Evolutionary conservation across 257 asterid species (phyloP).

Genomic region (Ajuga chamaepitys): DNA sequence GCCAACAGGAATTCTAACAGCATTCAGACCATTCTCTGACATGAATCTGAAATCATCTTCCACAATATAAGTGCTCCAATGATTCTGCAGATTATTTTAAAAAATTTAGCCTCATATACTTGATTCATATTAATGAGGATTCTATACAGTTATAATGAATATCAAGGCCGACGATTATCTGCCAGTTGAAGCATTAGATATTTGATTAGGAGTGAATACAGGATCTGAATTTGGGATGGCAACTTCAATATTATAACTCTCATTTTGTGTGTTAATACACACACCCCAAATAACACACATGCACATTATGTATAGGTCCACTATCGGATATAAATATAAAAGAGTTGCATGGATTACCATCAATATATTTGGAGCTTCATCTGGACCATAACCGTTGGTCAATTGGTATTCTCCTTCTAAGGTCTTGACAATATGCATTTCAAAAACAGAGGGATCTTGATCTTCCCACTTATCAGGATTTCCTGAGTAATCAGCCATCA

Average conservation of each 20-base stretch:
- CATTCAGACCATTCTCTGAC: conserved; percentile 32
- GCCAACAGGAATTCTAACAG: conserved; percentile 44
- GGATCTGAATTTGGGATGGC: no score
- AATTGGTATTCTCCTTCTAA: conserved; percentile 35
- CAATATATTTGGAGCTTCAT: conserved; percentile 26
- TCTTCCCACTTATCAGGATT: conserved; percentile 23
- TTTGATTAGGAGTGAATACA: no score
- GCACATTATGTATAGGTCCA: no score
- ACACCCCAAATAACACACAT: no score
- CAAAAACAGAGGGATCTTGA: conserved; percentile 35
- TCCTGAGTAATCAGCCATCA: conserved; percentile 32
- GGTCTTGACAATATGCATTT: conserved; percentile 29
- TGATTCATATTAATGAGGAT: not conserved
- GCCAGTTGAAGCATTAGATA: not conserved
- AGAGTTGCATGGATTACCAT: conserved; percentile 17
- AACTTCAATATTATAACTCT: no score
- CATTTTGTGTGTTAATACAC: no score
- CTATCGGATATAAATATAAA: no score
- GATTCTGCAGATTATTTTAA: conserved; percentile 22
- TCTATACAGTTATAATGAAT: not conserved
- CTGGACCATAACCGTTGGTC: conserved; percentile 34
- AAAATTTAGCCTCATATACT: not conserved
- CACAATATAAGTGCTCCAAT: conserved; percentile 34
- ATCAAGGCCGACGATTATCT: not conserved
- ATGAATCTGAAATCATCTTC: conserved; percentile 41